Conservation (phyloP, 805 yeast genomes). For the Myxozyma udenii region DNA sequence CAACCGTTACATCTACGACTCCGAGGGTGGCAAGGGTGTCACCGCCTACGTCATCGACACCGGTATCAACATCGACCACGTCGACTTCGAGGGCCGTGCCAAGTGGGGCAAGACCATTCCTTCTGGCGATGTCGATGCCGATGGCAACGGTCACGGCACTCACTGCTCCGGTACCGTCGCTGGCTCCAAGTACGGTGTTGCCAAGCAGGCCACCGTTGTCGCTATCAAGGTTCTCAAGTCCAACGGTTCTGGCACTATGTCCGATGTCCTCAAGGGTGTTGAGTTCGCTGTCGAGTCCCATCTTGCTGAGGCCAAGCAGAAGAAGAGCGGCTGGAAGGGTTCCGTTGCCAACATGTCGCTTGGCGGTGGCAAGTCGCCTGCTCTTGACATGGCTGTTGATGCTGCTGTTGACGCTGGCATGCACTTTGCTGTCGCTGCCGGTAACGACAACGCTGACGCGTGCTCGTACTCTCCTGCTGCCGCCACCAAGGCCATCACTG, state of each 20-base stretch:
- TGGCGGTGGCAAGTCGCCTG: conserved; percentile 57
- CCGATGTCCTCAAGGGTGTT: conserved; percentile 61
- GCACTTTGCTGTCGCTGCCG: conserved; percentile 62
- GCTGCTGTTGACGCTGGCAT: conserved; percentile 57
- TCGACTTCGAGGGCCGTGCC: conserved; percentile 60
- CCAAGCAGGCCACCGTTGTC: conserved; percentile 56
- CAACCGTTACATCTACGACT: conserved; percentile 59
- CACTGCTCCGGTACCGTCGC: conserved; percentile 68
- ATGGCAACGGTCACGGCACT: conserved; percentile 64
- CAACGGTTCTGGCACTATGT: conserved; percentile 58
- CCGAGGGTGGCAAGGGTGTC: conserved; percentile 59
- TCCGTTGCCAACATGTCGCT: conserved; percentile 62
- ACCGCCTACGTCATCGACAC: conserved; percentile 57
- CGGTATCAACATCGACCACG: conserved; percentile 53
- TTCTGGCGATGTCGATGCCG: conserved; percentile 46
- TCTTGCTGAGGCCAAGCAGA: conserved; percentile 38
- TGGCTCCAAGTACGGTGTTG: conserved; percentile 56
- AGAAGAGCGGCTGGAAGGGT: conserved; percentile 51
- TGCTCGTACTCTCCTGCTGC: conserved; percentile 60
- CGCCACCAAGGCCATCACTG: conserved; percentile 72
- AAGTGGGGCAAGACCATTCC: conserved; percentile 60
- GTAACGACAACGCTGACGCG: conserved; percentile 60
- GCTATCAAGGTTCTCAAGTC: conserved; percentile 61
- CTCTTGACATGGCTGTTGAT: conserved; percentile 57
- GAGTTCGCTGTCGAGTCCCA: conserved; percentile 57